These are phyloP conservation scores for Lasiosphaeria ovina DNA, from an alignment of 495 filamentous ascomycete genomes.

Conservation along the genomic window DNA sequence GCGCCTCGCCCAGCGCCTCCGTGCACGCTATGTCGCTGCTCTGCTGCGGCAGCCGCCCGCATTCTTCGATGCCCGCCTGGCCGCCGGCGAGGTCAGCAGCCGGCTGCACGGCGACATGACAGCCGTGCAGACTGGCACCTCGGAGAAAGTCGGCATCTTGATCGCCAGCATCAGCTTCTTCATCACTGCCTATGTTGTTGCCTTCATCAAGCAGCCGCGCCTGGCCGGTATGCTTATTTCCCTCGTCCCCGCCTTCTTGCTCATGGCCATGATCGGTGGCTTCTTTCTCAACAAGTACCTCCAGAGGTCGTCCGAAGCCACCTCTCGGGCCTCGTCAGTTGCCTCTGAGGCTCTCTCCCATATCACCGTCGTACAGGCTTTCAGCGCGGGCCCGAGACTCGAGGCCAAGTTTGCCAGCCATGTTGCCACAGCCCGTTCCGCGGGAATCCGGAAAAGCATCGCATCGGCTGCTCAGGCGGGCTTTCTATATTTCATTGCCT, in stretches of 20 bases:
- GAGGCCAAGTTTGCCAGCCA: constrained; percentile 74
- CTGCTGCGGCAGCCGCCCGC: constrained; percentile 59
- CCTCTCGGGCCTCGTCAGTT: constrained; percentile 55
- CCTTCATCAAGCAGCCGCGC: constrained; percentile 57
- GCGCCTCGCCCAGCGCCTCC: constrained; percentile 59
- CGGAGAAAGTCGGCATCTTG: constrained; percentile 64
- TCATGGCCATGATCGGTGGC: constrained; percentile 61
- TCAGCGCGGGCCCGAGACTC: constrained; percentile 80
- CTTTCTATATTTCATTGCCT: constrained; percentile 74
- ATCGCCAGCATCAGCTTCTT: constrained; percentile 59
- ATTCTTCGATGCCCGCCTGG: constrained; percentile 55
- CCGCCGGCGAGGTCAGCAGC: constrained; percentile 56
- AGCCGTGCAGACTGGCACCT: constrained; percentile 58
- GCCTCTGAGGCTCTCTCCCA: constrained; percentile 89
- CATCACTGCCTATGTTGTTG: constrained; percentile 59
- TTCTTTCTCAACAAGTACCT: constrained; percentile 58
- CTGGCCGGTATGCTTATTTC: constrained; percentile 56
- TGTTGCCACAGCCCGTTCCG: constrained; percentile 64
- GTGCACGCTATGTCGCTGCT: constrained; percentile 55
- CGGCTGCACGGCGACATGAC: constrained; percentile 60
- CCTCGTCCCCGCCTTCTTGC: constrained; percentile 60
- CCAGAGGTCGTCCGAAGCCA: constrained; percentile 46
- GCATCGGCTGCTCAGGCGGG: constrained; percentile 72
- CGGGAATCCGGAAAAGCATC: constrained; percentile 67
- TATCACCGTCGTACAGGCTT: constrained; percentile 82